Percentiles rank a stretch among this genome's conserved stretches.
These are phyloP conservation scores for Collybiopsis luxurians DNA, from an alignment of 768 basidiomycete genomes.

Conservation along the genomic window DNA sequence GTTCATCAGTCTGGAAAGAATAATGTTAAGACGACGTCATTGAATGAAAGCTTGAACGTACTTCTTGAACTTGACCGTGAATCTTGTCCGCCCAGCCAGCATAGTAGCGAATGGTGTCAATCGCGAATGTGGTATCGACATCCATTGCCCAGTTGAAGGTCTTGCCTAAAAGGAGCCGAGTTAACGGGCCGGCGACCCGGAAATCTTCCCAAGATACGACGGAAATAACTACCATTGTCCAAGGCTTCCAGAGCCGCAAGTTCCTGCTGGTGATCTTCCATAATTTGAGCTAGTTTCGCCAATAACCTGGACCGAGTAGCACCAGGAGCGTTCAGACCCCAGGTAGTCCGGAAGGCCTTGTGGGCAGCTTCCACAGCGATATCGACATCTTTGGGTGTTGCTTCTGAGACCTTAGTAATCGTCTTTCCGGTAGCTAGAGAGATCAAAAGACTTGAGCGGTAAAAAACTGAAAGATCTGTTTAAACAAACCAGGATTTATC, in stretches of 20 bases:
- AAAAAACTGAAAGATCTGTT: neutral
- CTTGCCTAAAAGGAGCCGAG: constrained; percentile 18
- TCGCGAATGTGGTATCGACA: constrained; percentile 19
- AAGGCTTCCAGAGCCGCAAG: constrained; percentile 46
- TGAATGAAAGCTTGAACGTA: neutral
- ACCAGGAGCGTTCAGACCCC: constrained; percentile 42
- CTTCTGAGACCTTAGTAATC: constrained; percentile 50
- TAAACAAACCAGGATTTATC: constrained; percentile 38
- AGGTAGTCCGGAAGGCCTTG: constrained; percentile 32
- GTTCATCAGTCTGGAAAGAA: constrained; percentile 12
- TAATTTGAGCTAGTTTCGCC: constrained; percentile 43
- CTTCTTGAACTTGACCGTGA: constrained; percentile 38
- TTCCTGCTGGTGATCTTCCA: constrained; percentile 41
- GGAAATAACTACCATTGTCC: constrained; percentile 32
- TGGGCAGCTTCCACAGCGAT: constrained; percentile 59
- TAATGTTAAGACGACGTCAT: neutral
- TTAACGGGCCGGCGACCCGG: neutral
- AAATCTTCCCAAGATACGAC: too few species aligned
- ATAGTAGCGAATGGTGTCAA: constrained; percentile 42
- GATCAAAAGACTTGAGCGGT: constrained; percentile 6
- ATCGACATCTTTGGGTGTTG: constrained; percentile 59
- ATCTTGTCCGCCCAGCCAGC: constrained; percentile 55
- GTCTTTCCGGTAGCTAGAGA: constrained; percentile 53
- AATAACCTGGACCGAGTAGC: constrained; percentile 35
- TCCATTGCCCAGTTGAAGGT: constrained; percentile 14